A percentile compares a stretch with the other conserved stretches of the same genome.
phyloP scores from a whole-genome alignment of 768 basidiomycete species.

The Crucibulum laeve region DNA sequence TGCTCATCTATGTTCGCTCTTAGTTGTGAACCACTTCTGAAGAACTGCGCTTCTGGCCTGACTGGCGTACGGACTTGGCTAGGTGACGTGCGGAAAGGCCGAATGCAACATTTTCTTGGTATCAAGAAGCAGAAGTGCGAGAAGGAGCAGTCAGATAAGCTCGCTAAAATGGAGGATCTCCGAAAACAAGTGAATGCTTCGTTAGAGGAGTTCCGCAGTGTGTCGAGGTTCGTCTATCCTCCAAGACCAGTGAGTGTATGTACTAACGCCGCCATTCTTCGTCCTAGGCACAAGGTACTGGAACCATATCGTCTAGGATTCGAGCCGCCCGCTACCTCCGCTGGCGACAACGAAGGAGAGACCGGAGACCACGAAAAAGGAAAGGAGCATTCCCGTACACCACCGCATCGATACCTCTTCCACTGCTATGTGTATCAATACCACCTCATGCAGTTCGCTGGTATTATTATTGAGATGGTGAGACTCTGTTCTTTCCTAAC shows the following conservation, averaged over 20 bases:
- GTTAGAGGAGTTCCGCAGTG: constrained; percentile 43
- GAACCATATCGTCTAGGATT: constrained; percentile 59
- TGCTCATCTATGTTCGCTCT: neutral
- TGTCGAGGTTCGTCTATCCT: constrained; percentile 40
- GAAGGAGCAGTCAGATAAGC: constrained; percentile 25
- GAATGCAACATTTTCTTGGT: constrained; percentile 31
- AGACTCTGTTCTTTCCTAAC: constrained; percentile 4
- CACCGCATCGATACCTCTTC: constrained; percentile 68
- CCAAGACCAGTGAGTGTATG: too few relatives aligned
- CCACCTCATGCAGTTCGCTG: constrained; percentile 37
- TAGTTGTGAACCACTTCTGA: constrained; percentile 51
- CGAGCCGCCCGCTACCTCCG: too few relatives aligned
- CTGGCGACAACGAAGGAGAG: too few relatives aligned
- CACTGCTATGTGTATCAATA: constrained; percentile 73
- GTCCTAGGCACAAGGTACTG: constrained; percentile 44
- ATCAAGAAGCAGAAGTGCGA: constrained; percentile 20
- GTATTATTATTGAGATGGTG: constrained; percentile 37
- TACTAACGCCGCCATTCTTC: too few relatives aligned
- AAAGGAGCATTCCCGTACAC: constrained; percentile 33
- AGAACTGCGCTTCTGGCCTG: constrained; percentile 34
- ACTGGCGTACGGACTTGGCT: constrained; percentile 48
- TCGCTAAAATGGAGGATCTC: constrained; percentile 33
- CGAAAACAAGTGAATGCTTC: constrained; percentile 27
- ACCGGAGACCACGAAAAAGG: constrained; percentile 11
- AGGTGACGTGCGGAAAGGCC: constrained; percentile 25